These are phyloP conservation scores for Benincasa hispida DNA, from an alignment of 306 rosid genomes.

Conservation along the genomic window DNA sequence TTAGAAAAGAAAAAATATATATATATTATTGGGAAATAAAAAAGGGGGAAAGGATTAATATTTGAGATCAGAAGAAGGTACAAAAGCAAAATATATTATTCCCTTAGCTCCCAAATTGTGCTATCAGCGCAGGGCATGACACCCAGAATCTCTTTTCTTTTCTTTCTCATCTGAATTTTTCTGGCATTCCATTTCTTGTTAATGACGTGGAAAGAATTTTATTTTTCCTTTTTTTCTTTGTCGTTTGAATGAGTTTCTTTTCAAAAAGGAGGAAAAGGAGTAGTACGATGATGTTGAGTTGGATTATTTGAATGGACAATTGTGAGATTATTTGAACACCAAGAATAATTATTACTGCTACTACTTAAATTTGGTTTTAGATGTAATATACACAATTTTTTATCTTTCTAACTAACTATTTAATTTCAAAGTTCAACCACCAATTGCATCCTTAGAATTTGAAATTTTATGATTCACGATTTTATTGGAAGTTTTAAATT, in stretches of 20 bases:
- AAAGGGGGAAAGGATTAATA: not conserved
- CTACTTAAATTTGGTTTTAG: too few species aligned
- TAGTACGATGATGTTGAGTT: not conserved
- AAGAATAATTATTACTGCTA: too few species aligned
- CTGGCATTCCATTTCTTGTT: not conserved
- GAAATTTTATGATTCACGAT: too few species aligned
- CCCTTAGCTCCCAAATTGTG: not conserved
- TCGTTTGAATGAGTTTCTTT: not conserved
- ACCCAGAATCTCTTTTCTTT: not conserved
- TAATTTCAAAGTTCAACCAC: too few species aligned
- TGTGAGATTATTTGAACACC: not conserved
- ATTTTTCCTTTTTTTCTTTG: too few species aligned
- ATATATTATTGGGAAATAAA: too few species aligned
- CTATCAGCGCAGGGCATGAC: not conserved
- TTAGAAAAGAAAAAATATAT: not conserved
- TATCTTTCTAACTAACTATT: too few species aligned
- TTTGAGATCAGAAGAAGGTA: slow-evolving; percentile 1
- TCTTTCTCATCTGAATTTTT: not conserved
- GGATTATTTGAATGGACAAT: not conserved
- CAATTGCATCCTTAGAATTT: too few species aligned
- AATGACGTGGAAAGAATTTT: not conserved
- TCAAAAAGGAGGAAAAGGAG: not conserved
- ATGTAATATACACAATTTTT: too few species aligned
- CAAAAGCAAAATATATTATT: slow-evolving; percentile 1
- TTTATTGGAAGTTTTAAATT: too few species aligned